These are phyloP conservation scores for Cordyceps farinosa DNA, from an alignment of 2,329 filamentous ascomycete genomes.

Conservation along the genomic window DNA sequence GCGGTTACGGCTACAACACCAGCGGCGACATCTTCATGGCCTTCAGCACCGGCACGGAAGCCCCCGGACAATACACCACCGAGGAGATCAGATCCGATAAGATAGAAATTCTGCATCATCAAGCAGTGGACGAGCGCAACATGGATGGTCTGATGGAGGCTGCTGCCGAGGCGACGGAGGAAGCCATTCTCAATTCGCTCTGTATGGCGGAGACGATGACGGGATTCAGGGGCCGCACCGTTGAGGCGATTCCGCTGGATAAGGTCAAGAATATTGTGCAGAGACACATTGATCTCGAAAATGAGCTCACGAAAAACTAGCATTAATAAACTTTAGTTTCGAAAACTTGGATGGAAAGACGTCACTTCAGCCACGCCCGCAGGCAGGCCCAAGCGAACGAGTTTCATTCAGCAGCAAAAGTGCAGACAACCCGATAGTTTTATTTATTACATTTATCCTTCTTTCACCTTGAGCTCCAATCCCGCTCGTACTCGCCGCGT, in stretches of 20 bases:
- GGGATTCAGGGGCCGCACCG: constrained; percentile 43
- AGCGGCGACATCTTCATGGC: constrained; percentile 62
- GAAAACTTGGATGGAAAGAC: no score
- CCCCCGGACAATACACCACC: constrained; percentile 32
- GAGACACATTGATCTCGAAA: constrained; percentile 25
- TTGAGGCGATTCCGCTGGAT: constrained; percentile 46
- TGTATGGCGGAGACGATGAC: constrained; percentile 55
- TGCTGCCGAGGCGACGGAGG: constrained; percentile 56
- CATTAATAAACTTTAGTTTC: no score
- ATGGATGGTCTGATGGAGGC: constrained; percentile 59
- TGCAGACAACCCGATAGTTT: no score
- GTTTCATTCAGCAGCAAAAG: no score
- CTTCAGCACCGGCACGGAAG: constrained; percentile 53
- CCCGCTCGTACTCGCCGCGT: no score
- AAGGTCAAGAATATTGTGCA: constrained; percentile 41
- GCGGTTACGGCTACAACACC: constrained; percentile 54
- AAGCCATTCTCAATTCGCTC: constrained; percentile 59
- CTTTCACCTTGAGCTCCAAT: no score
- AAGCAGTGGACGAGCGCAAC: constrained; percentile 51
- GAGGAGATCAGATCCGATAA: constrained; percentile 39
- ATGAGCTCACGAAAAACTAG: constrained; percentile 27
- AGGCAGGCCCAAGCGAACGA: no score
- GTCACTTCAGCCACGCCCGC: no score
- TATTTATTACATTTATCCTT: no score
- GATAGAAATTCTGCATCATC: constrained; percentile 33